A percentile compares a stretch with the other conserved stretches of the same genome.
Evolutionary conservation across 2,329 filamentous ascomycete genomes (phyloP).

Genomic region (Juglanconis juglandina): DNA sequence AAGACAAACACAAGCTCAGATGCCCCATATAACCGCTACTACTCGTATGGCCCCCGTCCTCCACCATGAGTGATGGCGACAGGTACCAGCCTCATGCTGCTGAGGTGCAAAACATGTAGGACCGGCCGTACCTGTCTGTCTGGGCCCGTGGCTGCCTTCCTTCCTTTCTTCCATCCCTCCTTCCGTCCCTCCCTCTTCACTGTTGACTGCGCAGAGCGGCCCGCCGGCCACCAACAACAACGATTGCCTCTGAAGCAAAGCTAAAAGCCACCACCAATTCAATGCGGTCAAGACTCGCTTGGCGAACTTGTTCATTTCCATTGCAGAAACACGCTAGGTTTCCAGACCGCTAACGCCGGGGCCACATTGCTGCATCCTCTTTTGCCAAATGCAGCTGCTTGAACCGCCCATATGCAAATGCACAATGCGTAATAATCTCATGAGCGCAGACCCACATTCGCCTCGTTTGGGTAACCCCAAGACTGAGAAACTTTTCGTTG

Average conservation of each 20-base stretch:
- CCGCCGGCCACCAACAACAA: background rate
- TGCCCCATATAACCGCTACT: slow-evolving; percentile 10
- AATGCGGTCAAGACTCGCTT: background rate
- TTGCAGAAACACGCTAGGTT: slow-evolving; percentile 11
- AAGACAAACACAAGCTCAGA: background rate
- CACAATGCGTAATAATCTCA: slow-evolving; percentile 18
- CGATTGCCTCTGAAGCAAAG: slow-evolving; percentile 10
- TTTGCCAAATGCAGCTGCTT: slow-evolving; percentile 19
- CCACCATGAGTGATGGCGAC: background rate
- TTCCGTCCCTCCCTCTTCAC: background rate
- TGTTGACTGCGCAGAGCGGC: background rate
- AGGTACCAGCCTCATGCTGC: slow-evolving; percentile 3
- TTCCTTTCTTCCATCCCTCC: background rate
- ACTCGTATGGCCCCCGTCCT: background rate
- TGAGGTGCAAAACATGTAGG: background rate
- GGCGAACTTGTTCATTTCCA: slow-evolving; percentile 5
- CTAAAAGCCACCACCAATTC: slow-evolving; percentile 4
- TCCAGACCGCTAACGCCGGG: slow-evolving; percentile 18
- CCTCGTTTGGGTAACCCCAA: slow-evolving; percentile 6
- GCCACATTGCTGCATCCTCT: slow-evolving; percentile 16
- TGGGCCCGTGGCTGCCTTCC: background rate
- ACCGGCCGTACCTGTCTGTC: background rate
- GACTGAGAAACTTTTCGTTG: background rate
- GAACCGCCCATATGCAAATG: slow-evolving; percentile 21
- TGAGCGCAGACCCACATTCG: slow-evolving; percentile 11